Evolutionary conservation across 1,284 basidiomycete genomes (phyloP), one percentile per base, ranked within the genome.

Genomic region (Sanghuangporus baumii): DNA sequence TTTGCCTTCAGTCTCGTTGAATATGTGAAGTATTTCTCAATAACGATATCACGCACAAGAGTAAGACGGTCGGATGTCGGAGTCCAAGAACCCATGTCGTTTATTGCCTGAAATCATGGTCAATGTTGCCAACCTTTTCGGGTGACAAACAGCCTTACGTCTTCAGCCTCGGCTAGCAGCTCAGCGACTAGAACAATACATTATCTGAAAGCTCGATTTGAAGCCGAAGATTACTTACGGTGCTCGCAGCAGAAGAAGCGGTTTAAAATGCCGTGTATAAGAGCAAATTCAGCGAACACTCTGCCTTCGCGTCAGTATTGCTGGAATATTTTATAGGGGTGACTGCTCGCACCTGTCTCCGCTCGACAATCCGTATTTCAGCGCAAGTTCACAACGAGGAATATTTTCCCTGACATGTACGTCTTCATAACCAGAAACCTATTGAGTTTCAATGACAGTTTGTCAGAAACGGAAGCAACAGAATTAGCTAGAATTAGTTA

Each of bases 381-480:
- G 74, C 7, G 85, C 85, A 66, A 85, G 79, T 68, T 87, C 83
- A 43, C 87, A 72, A 11, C 82, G 79, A n/a, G 80, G 77, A 26
- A 88, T 71, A 67, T 84, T 85, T n/a, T 79, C 76, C 16, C 85
- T 81, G 18, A 87, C 76, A 69, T 88, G 87, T 0, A 82, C 77
- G 64, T 81, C 85, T 68, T 87, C 85, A 69, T 83, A 89, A 0
- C 85, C 85, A 11, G 86, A 84, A 4, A 87, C 85, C 77, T 63
- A 40, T 23, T 20, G n/a, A 20, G 11, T 31, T 23, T 26, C 9
- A 38, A 11, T 46, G 2, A 6, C 8, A 31, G 23, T 16, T 51
- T 11, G 18, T 23, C n/a, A 9, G 9, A 40, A 41, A 38, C 16
- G n/a, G 37, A 12, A 38, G 31, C 18, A 11, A 37, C 23, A 12